Base-by-base conservation (phyloP, 345 rosid genomes). In the Sonneratia alba region DNA sequence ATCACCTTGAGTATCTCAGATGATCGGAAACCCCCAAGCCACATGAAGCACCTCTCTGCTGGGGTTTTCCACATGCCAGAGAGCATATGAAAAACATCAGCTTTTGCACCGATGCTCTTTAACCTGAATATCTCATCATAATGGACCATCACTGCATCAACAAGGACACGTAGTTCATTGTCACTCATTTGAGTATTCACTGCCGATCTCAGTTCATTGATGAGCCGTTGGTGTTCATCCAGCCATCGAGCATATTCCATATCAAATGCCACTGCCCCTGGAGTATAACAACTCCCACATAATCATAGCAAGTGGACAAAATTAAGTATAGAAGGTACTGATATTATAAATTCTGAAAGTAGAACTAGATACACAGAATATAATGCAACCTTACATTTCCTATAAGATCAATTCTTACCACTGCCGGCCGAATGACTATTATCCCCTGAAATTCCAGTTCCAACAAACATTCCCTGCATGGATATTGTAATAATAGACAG, bases 11-110 rank as follows among this genome's bases (percentile, higher is more conserved):
- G 93, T 72, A 94, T 70, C 76, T 94, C 97, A 27, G 99, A 94
- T 12, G 99, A 90, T 53, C 96, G 88, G 56, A 88, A 91, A 24
- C 99, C 99, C 57, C 99, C 99, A 78, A 94, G 76, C 99, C 99
- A 91, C 93, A 94, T 86, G 87, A 94, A 94, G 68, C 89, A 87
- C 72, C 97, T 85, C 84, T 94, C 99, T 0, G 93, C 93, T 13
- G 96, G 99, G 2, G 97, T 87, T 82, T 87, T 87, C 99, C 99
- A 94, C 93, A 90, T 84, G 74, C 99, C 97, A 36, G 99, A 94
- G 36, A 94, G 97, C 87, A 94, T 85, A 80, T 94, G 96, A 77
- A 94, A 94, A 66, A 90, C 96, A 73, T 94, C 96, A 0, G 87
- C 89, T 82, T 94, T 91, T 37, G 83, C 76, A 47, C 93, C 97